Base-by-base conservation (phyloP, 1,284 basidiomycete genomes). In the Fomitopsis schrenkii region DNA sequence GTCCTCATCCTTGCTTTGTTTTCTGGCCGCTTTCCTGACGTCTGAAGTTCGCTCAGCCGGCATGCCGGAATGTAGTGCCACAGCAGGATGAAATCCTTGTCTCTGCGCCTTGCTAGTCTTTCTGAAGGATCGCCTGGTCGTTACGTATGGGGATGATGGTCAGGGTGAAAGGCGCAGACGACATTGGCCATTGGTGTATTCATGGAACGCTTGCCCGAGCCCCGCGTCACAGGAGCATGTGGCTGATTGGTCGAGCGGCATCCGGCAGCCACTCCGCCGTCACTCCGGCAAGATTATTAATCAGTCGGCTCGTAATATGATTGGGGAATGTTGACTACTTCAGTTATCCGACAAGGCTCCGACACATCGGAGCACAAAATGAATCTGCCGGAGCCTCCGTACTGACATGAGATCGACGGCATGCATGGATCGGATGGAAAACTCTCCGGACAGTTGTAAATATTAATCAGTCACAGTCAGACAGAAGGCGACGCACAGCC, bases 1-100 rank as follows among this genome's bases (percentile, higher is more conserved):
- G 26, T 79, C 74, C 41, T 74, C 71, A 28, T 55, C 56, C 35
- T 48, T 58, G 41, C 61, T 66, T 36, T 61, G 19, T 58, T 72
- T 74, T 58, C 71, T 67, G 15, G 69, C 68, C 41, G 62, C 62
- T 6, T 69, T 63, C 45, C 72, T 64, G 15, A 68, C 64, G 62
- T 73, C 71, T 55, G 68, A 36, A 17, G 36, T 44, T 10, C 60
- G 60, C 30, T 62, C 61, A n/a, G 57, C 67, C 41, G 72, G 72
- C 72, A 74, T 74, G 28, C 22, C 15, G 36, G 19, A 30, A 17
- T 2, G n/a, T 9, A 14, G 52, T 54, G 17, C 1, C 6, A 6
- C 19, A 15, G 12, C 14, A 4, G 33, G 9, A 54, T 10, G 5
- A 10, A 26, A 14, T 53, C 1, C 33, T 33, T 5, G 30, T 36